Base-by-base conservation (phyloP, 2,329 filamentous ascomycete species). In the Diplocarpon rosae region DNA sequence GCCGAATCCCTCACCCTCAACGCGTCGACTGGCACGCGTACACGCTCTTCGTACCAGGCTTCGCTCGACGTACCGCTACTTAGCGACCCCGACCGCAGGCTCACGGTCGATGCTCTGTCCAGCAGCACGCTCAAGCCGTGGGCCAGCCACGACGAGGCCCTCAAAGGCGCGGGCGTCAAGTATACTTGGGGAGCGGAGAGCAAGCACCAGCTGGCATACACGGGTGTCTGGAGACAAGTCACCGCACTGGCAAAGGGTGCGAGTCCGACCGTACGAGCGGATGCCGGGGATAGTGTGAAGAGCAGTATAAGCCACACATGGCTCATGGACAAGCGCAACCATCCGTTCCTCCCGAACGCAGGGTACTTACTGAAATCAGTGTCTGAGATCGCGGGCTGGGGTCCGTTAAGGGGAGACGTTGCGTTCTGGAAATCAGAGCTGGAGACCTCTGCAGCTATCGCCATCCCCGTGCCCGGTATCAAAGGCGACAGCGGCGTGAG, bases 391-490 rank as follows among this genome's bases (percentile, higher is more conserved):
- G 90, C 92, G 2, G 90, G 92, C 10, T 79, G 83, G 64, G 88
- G 90, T 0, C 80, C 83, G 0, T 68, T 98, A 14, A 77, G 76
- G 50, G 92, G 92, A 32, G 92, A 96, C 57, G 88, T 95, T 1
- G 81, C 84, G n/a, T 96, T 95, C 64, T 86, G 79, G 63, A 98
- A 95, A 66, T 79, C 80, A n/a, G 89, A 96, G 63, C 58, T 90
- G 13, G 90, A 96, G 63, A 70, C 86, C 1, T 80, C 86, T 50
- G 78, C 78, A 45, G 87, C 87, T 2, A 48, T 90, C 1, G 81
- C 89, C 0, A 70, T 95, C 16, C 71, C 80, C 0, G 66, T 92
- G 12, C 83, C 84, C 0, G 79, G 81, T 1, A 62, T 81, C n/a
- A 65, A 72, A 52, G 78, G 78, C 13, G 73, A 78, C 47, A 86